Conservation (phyloP, 208 protist genomes). For the Tritrichomonas foetus region DNA sequence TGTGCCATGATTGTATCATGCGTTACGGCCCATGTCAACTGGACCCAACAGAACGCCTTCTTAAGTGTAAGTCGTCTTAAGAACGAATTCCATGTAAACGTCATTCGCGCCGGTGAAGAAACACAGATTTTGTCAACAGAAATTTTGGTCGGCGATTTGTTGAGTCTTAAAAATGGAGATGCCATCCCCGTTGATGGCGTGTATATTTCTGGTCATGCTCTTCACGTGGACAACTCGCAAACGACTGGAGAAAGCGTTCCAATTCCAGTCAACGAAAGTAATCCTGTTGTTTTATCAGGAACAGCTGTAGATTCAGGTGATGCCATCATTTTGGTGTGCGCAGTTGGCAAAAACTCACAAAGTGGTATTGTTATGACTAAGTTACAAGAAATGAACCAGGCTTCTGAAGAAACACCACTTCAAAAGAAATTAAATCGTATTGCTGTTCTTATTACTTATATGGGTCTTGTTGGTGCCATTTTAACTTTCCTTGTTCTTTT, state of each 20-base stretch:
- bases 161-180: conserved; percentile 44
- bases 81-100: conserved; percentile 8
- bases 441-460: background rate
- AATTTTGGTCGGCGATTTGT: conserved; percentile 36
- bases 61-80: background rate
- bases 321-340: conserved; percentile 37
- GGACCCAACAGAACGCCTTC: background rate
- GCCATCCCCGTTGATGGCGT: conserved; percentile 42
- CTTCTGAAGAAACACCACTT: conserved; percentile 42
- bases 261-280: background rate
- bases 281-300: conserved; percentile 40
- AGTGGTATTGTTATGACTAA: conserved; percentile 31
- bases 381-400: background rate
- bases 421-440: conserved; percentile 41
- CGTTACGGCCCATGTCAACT: conserved; percentile 17
- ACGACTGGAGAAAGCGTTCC: conserved; percentile 45
- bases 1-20: background rate
- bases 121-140: conserved; percentile 3
- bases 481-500: conserved; percentile 22
- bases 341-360: conserved; percentile 42
- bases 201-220: conserved; percentile 16
- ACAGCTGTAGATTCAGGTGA: conserved; percentile 42
- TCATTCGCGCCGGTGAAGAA: background rate
- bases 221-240: conserved; percentile 40
- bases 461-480: background rate